Conservation (phyloP, 208 protist genomes). For the Acanthamoeba sp. region DNA sequence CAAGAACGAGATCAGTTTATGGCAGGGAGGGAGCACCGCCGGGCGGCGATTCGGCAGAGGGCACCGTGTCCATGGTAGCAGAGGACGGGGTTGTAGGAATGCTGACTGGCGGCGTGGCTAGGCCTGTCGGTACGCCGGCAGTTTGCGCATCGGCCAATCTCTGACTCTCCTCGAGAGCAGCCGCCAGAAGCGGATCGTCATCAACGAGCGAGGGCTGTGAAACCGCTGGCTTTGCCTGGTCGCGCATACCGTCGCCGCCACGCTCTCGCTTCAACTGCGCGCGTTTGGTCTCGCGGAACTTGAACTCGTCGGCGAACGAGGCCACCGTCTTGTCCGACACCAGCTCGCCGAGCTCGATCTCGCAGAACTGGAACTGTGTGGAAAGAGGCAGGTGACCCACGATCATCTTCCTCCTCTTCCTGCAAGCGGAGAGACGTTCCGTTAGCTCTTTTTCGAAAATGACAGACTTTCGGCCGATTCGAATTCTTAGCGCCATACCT, state of each 20-base stretch:
- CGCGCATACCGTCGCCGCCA: background rate
- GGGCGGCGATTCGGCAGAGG: background rate
- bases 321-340: background rate
- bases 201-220: background rate
- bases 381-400: constrained; percentile 65
- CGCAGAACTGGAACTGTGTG: constrained; percentile 47
- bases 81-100: background rate
- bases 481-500: constrained; percentile 2
- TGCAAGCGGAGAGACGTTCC: too few relatives aligned
- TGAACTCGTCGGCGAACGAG: constrained; percentile 33
- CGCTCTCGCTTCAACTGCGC: background rate
- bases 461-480: too few relatives aligned
- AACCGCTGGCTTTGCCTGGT: background rate
- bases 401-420: constrained; percentile 38
- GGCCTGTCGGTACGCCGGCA: background rate
- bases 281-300: constrained; percentile 41
- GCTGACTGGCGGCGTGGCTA: background rate
- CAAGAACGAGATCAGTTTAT: too few relatives aligned
- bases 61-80: background rate
- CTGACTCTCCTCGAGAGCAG: constrained; percentile 1
- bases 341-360: constrained; percentile 10
- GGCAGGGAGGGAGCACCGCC: background rate
- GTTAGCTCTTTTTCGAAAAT: too few relatives aligned
- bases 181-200: background rate
- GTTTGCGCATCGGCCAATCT: background rate